These are phyloP conservation scores for Huntiella savannae DNA, from an alignment of 2,329 filamentous ascomycete genomes.

Conservation along the genomic window DNA sequence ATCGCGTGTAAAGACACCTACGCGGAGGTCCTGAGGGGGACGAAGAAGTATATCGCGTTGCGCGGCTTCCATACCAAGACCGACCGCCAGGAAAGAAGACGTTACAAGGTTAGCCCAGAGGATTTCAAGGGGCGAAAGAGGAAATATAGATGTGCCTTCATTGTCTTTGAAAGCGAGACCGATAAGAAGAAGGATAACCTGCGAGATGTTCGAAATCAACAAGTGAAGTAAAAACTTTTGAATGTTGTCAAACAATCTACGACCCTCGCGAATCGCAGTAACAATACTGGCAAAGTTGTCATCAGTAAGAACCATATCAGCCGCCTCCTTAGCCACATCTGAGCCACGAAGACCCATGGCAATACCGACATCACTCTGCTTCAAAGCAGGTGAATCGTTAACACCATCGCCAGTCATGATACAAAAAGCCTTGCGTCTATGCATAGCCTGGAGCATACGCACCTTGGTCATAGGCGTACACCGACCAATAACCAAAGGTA, in stretches of 20 bases:
- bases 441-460: slow-evolving; percentile 57
- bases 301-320: slow-evolving; percentile 74
- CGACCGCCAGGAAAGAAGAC: slow-evolving; percentile 51
- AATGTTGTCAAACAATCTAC: slow-evolving; percentile 53
- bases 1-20: slow-evolving; percentile 44
- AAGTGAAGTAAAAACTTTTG: slow-evolving; percentile 47
- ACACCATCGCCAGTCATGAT: slow-evolving; percentile 62
- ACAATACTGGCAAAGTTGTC: slow-evolving; percentile 75
- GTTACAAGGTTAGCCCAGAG: slow-evolving; percentile 63
- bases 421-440: slow-evolving; percentile 46
- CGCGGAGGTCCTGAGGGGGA: slow-evolving; percentile 40
- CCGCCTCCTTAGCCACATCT: slow-evolving; percentile 61
- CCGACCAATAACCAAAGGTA: slow-evolving; percentile 50
- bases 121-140: slow-evolving; percentile 52
- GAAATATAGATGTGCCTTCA: slow-evolving; percentile 42
- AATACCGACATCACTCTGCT: slow-evolving; percentile 56
- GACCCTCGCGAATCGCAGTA: slow-evolving; percentile 51
- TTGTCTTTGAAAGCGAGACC: slow-evolving; percentile 49
- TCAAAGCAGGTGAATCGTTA: slow-evolving; percentile 55
- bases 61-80: slow-evolving; percentile 51
- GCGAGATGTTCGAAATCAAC: slow-evolving; percentile 49
- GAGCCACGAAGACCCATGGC: slow-evolving; percentile 54
- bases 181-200: slow-evolving; percentile 49
- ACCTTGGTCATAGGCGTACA: slow-evolving; percentile 55
- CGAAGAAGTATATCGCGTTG: slow-evolving; percentile 48